These are phyloP conservation scores for Aspergillus wentii DNA, from an alignment of 495 filamentous ascomycete species.

Conservation along the genomic window DNA sequence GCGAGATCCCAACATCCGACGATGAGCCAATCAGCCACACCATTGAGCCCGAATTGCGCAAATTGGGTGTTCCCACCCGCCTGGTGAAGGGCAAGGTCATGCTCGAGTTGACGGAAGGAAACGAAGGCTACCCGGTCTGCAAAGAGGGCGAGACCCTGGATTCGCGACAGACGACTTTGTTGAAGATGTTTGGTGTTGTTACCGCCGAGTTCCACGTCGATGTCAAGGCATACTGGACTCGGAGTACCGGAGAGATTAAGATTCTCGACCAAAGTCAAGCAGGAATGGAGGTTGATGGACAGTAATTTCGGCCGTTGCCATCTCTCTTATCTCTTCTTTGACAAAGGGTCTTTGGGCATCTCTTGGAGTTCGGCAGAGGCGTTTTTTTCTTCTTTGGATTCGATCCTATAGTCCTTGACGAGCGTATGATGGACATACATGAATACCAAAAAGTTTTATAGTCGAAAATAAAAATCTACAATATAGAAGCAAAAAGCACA, in stretches of 20 bases:
- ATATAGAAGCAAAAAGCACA: constrained; percentile 4
- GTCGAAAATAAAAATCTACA: constrained; percentile 1
- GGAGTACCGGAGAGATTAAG: constrained; percentile 36
- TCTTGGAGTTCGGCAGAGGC: constrained; percentile 37
- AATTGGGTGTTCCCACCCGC: constrained; percentile 80
- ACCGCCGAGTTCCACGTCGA: constrained; percentile 83
- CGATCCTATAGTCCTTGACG: constrained; percentile 25
- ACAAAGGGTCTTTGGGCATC: constrained; percentile 22
- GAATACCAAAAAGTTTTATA: constrained; percentile 16
- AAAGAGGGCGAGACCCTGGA: constrained; percentile 77
- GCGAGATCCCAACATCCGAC: constrained; percentile 69
- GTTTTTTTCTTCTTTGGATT: constrained; percentile 18
- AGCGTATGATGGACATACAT: constrained; percentile 30
- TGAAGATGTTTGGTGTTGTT: constrained; percentile 90
- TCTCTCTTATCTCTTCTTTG: constrained; percentile 16
- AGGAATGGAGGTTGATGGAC: constrained; percentile 39
- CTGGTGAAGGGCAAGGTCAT: constrained; percentile 84
- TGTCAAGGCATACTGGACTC: constrained; percentile 59
- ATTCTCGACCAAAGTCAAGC: constrained; percentile 31
- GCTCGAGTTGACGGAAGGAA: constrained; percentile 69
- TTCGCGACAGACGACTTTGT: constrained; percentile 79
- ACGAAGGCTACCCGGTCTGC: constrained; percentile 67
- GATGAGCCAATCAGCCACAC: constrained; percentile 84
- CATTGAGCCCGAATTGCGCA: constrained; percentile 80
- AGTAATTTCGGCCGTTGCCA: constrained; percentile 16